A percentile compares a stretch with the other conserved stretches of the same genome.
Conservation (phyloP, 164 flowering plant genomes). For the Vitis labrusca region DNA sequence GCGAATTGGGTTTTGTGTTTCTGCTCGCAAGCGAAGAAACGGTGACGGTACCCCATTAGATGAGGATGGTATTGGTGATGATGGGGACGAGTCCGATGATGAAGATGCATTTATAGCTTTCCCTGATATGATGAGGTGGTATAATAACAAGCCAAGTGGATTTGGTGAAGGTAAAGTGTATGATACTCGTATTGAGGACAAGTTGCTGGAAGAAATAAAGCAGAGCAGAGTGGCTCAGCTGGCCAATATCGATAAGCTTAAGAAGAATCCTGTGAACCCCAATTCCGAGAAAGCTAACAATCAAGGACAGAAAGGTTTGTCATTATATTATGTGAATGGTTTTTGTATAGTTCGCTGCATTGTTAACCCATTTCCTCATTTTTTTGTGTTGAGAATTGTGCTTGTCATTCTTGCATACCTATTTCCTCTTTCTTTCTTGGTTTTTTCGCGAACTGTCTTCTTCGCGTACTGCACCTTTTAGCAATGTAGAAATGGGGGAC, state of each 20-base stretch:
- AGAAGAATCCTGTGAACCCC: conserved; percentile 33
- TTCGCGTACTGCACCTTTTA: no score
- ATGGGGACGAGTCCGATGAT: conserved; percentile 24
- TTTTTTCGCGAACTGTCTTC: no score
- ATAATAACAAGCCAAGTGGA: conserved; percentile 66
- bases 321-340: not conserved
- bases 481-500: no score
- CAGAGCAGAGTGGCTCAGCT: conserved; percentile 72
- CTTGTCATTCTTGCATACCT: no score
- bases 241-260: conserved; percentile 67
- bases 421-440: no score
- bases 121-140: conserved; percentile 59
- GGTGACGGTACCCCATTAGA: conserved; percentile 17
- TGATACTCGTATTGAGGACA: conserved; percentile 80
- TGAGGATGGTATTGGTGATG: conserved; percentile 26
- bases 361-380: no score
- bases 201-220: conserved; percentile 70
- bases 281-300: conserved; percentile 20
- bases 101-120: conserved; percentile 20
- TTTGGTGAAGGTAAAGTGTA: conserved; percentile 86
- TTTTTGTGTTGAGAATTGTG: no score
- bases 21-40: conserved; percentile 31
- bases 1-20: conserved; percentile 24
- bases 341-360: not conserved
- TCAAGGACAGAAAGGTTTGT: conserved; percentile 40